Evolutionary conservation across 768 basidiomycete species (phyloP), one percentile per base, ranked within the genome.

Genomic region (Hirschioporus abietinus): DNA sequence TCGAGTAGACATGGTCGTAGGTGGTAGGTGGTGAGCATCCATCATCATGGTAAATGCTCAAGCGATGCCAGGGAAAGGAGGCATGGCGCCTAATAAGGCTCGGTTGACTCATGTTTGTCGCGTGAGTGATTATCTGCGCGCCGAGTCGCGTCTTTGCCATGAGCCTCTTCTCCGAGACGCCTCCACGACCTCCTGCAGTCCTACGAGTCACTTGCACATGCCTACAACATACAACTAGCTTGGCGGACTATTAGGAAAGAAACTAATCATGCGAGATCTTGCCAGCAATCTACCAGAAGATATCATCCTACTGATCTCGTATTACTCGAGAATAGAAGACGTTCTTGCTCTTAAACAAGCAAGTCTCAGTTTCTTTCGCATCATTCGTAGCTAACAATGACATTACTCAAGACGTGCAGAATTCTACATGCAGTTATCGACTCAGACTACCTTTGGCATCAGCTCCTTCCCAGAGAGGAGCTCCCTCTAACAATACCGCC

Each of bases 1-100:
- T 52, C 42, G 42, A 52, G 42, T 12, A 52, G 42, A 52, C 42
- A 52, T 52, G 42, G 42, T 15, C 12, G 42, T 52, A 15, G 30
- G 60, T 6, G 24, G 60, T 25, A 61, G 60, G 60, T 12, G 27
- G 23, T 60, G 59, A 60, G 59, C 23, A 23, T 60, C 27, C 59
- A 36, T 52, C 60, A 61, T 61, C 30, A 34, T 61, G 60, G 60
- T 34, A 61, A 61, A 52, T 52, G 42, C 42, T 52, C 42, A 52
- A 34, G 30, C 60, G 60, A 61, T 6, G 30, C 25, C n/a, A 12
- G 23, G 60, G 25, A 52, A 61, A 61, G 24, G 60, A 61, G 25
- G 24, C 60, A 12, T 24, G 20, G 25, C 18, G 60, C 60, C 30
- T 24, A 25, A 61, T 61, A 61, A 52, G 42, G 42, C 42, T 34